These are phyloP conservation scores for Fusarium setosum DNA, from an alignment of 2,329 filamentous ascomycete genomes.

Conservation along the genomic window DNA sequence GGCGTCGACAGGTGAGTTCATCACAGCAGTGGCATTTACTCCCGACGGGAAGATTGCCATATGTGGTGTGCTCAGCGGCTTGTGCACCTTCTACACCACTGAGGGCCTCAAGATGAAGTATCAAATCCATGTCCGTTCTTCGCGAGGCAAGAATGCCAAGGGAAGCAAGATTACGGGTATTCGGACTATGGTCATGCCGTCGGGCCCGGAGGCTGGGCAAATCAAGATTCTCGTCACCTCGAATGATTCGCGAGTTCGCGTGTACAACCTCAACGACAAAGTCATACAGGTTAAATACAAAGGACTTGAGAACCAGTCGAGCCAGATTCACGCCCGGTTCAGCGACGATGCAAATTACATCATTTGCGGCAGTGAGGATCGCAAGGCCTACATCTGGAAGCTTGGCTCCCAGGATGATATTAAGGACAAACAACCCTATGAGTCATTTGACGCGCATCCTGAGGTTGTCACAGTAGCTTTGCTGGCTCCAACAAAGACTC, in stretches of 20 bases:
- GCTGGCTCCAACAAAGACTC: slow-evolving; percentile 83
- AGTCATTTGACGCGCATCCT: slow-evolving; percentile 91
- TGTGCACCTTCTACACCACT: slow-evolving; percentile 93
- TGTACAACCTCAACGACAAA: slow-evolving; percentile 91
- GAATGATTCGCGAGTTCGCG: slow-evolving; percentile 90
- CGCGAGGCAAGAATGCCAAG: slow-evolving; percentile 91
- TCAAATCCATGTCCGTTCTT: slow-evolving; percentile 93
- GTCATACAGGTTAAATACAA: slow-evolving; percentile 89
- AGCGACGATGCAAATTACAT: slow-evolving; percentile 89
- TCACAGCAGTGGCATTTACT: slow-evolving; percentile 93
- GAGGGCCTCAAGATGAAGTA: slow-evolving; percentile 86
- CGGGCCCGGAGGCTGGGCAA: slow-evolving; percentile 64
- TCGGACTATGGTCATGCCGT: slow-evolving; percentile 73
- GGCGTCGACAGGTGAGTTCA: slow-evolving; percentile 82
- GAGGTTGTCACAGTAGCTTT: slow-evolving; percentile 90
- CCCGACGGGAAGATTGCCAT: slow-evolving; percentile 92
- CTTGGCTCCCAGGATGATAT: slow-evolving; percentile 65
- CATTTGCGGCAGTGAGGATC: slow-evolving; percentile 93
- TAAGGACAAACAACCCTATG: slow-evolving; percentile 83
- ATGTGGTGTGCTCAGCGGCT: slow-evolving; percentile 85
- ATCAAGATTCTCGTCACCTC: slow-evolving; percentile 91
- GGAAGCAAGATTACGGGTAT: slow-evolving; percentile 98
- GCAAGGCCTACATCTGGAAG: slow-evolving; percentile 91
- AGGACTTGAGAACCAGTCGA: slow-evolving; percentile 89
- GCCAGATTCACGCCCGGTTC: slow-evolving; percentile 90